Evolutionary conservation across 192 early-diverging fungal genomes (phyloP).

Genomic region (Podila horticola): DNA sequence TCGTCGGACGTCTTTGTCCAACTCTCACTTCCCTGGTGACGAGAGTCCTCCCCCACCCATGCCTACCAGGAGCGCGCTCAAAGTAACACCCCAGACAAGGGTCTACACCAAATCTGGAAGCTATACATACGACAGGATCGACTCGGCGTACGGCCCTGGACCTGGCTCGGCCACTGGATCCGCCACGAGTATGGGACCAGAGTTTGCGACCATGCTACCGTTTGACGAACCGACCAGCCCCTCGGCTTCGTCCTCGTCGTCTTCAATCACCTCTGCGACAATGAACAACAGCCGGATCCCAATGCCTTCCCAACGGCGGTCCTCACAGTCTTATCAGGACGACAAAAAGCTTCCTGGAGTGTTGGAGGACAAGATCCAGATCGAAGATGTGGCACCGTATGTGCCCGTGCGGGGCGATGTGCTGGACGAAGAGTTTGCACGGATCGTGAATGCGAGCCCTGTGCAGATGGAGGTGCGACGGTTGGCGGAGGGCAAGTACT

Average conservation of each 20-base stretch:
- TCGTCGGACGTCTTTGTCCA: neutral
- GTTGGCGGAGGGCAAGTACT: slow-evolving; percentile 46
- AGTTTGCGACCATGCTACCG: neutral
- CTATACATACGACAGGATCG: neutral
- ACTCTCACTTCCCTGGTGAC: neutral
- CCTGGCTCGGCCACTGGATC: slow-evolving; percentile 3
- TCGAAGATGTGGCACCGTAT: slow-evolving; percentile 34
- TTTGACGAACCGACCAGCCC: slow-evolving; percentile 31
- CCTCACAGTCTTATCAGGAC: neutral
- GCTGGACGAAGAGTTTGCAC: slow-evolving; percentile 62
- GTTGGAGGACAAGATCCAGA: slow-evolving; percentile 6
- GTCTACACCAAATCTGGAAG: neutral
- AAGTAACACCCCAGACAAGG: neutral
- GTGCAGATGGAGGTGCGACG: slow-evolving; percentile 53
- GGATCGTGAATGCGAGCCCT: slow-evolving; percentile 55
- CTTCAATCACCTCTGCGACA: slow-evolving; percentile 17
- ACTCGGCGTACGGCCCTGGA: slow-evolving; percentile 6
- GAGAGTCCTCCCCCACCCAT: neutral
- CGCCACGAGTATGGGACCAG: slow-evolving; percentile 8
- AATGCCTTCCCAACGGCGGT: neutral
- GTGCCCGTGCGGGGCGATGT: slow-evolving; percentile 56
- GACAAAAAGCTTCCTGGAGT: neutral
- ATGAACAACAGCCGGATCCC: slow-evolving; percentile 9
- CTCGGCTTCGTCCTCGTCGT: slow-evolving; percentile 21
- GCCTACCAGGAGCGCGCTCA: neutral